A percentile compares a stretch with the other conserved stretches of the same genome.
Evolutionary conservation across 805 yeast species (phyloP).

Genomic region (Scheffersomyces lignosus): DNA sequence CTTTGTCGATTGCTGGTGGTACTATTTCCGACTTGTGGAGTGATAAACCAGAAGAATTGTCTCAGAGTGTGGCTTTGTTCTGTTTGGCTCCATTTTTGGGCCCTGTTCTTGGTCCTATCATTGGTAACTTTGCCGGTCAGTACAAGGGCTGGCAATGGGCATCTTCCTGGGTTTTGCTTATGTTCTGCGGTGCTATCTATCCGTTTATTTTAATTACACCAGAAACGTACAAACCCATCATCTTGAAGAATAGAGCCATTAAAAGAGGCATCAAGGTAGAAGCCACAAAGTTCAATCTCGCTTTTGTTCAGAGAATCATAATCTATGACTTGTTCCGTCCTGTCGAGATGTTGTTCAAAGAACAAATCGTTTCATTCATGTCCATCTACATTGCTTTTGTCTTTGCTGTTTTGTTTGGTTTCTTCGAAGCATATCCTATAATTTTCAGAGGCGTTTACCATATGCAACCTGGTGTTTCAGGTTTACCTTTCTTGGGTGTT

Average conservation of each 20-base stretch:
- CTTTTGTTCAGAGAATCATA: slow-evolving; percentile 46
- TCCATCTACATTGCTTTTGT: slow-evolving; percentile 72
- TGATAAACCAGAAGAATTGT: slow-evolving; percentile 51
- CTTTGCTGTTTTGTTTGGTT: slow-evolving; percentile 76
- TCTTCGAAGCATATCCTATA: slow-evolving; percentile 77
- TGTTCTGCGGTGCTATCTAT: slow-evolving; percentile 62
- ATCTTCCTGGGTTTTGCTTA: slow-evolving; percentile 64
- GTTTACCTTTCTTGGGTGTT: slow-evolving; percentile 70
- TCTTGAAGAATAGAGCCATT: slow-evolving; percentile 59
- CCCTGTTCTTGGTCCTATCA: slow-evolving; percentile 74
- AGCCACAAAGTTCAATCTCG: slow-evolving; percentile 21
- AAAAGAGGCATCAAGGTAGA: slow-evolving; percentile 50
- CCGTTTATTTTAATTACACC: slow-evolving; percentile 51
- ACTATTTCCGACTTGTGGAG: slow-evolving; percentile 77
- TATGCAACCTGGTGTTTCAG: slow-evolving; percentile 62
- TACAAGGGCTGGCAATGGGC: slow-evolving; percentile 69
- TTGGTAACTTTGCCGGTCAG: slow-evolving; percentile 71
- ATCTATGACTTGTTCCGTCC: slow-evolving; percentile 61
- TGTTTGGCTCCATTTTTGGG: slow-evolving; percentile 80
- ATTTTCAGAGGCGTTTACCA: slow-evolving; percentile 65
- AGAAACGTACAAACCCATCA: slow-evolving; percentile 77
- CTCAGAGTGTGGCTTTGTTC: slow-evolving; percentile 75
- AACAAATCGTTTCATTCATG: slow-evolving; percentile 72
- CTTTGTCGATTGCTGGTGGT: slow-evolving; percentile 83
- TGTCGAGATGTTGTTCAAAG: slow-evolving; percentile 63